Base-by-base conservation (phyloP, 805 yeast species). In the Diddensiella transvaalensis region DNA sequence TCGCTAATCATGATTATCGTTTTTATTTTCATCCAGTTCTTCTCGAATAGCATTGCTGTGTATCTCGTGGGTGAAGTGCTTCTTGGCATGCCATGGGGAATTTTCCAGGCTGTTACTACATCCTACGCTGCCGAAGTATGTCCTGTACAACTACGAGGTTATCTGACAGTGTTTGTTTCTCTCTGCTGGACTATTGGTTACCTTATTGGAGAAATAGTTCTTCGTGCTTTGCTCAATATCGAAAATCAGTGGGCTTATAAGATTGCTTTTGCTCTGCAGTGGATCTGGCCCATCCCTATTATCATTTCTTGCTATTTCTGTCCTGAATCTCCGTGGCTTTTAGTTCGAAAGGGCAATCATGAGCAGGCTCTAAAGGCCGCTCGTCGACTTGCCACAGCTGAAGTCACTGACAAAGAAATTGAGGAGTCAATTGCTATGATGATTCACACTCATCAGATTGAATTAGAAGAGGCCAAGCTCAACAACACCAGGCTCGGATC, bases 101-200 rank as follows among this genome's bases (percentile, higher is more conserved):
- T 70, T 10, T 76, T 76, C 57, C 78, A 72, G 50, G 69, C 77
- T 22, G 59, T 78, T 55, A 67, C 78, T 3, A 72, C 75, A 3
- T 61, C 78, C 1, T 78, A 78, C 55, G 79, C 82, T 19, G 66
- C 78, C 21, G 83, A 78, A 55, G 76, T 77, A 21, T 71, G 79
- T 54, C 83, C 83, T 0, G 59, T 75, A 3, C 71, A 69, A 4
- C 65, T 79, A 44, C 69, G 83, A 50, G 64, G 67, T 35, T 74
- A 75, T 52, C 64, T 78, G 44, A 72, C 82, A n/a, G 70, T 80
- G 3, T 73, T 67, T 49, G 74, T 74, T 48, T 75, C 76, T 59
- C 56, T 74, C 45, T 75, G 80, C 59, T 78, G 80, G 80, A 73
- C 73, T 33, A 59, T 76, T 49, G 85, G 85, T 24, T 82, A 78